Percentiles rank a stretch among this genome's conserved stretches.
These are phyloP conservation scores for Aegilops tauschii DNA, from an alignment of 176 grass and related monocot species.

Conservation along the genomic window DNA sequence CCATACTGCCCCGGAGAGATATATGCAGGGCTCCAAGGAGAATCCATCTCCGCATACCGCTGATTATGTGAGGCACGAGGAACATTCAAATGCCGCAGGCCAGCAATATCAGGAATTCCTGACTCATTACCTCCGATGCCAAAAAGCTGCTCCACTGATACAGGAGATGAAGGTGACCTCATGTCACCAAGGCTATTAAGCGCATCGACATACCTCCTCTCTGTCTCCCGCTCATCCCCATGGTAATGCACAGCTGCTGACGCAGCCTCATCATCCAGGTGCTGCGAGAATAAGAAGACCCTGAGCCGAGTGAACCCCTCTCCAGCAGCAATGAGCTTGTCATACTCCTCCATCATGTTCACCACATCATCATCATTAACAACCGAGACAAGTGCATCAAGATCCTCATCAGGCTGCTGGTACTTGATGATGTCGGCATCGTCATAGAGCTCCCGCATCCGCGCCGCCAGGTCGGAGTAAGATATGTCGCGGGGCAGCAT, in stretches of 20 bases:
- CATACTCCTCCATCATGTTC: slow-evolving; percentile 99
- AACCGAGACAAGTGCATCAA: slow-evolving; percentile 85
- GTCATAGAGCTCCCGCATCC: slow-evolving; percentile 75
- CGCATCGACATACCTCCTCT: slow-evolving; percentile 89
- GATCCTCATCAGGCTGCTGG: slow-evolving; percentile 94
- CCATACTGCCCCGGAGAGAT: slow-evolving; percentile 54
- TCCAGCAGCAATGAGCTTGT: slow-evolving; percentile 65
- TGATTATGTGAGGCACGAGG: slow-evolving; percentile 50
- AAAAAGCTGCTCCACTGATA: slow-evolving; percentile 55
- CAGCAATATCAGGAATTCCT: slow-evolving; percentile 49
- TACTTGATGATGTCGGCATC: slow-evolving; percentile 83
- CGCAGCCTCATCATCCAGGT: slow-evolving; percentile 49
- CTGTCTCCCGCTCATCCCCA: slow-evolving; percentile 61
- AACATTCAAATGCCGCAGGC: slow-evolving; percentile 70
- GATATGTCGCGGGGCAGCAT: slow-evolving; percentile 54
- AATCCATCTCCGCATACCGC: slow-evolving; percentile 78
- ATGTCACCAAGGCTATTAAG: slow-evolving; percentile 74
- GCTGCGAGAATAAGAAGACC: slow-evolving; percentile 85
- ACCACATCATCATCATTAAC: slow-evolving; percentile 93
- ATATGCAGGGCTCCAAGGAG: slow-evolving; percentile 63
- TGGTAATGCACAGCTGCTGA: slow-evolving; percentile 46
- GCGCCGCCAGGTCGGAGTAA: slow-evolving; percentile 48
- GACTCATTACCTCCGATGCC: slow-evolving; percentile 47
- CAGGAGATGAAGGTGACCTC: slow-evolving; percentile 53
- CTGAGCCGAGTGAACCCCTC: slow-evolving; percentile 72